Evolutionary conservation across 352 stramenopile species (phyloP).

Genomic region (Phytophthora macrochlamydospora): DNA sequence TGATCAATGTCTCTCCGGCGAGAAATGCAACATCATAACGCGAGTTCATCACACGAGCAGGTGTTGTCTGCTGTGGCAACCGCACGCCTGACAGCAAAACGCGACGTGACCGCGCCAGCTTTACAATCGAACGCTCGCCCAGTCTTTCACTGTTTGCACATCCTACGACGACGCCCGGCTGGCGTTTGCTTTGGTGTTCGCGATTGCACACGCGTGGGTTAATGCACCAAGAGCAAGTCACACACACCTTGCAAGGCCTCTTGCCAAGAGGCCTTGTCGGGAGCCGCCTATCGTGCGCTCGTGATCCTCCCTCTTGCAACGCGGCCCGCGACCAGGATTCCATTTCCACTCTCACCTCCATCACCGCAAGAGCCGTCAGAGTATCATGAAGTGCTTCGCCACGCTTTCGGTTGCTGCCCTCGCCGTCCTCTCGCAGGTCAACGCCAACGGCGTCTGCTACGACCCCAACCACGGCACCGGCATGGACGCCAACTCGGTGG

Average conservation of each 20-base stretch:
- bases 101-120: background rate
- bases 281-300: conserved; percentile 10
- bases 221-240: background rate
- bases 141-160: conserved; percentile 9
- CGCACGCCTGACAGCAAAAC: background rate
- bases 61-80: background rate
- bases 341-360: conserved; percentile 25
- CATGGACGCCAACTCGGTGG: conserved; percentile 40
- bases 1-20: no score
- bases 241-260: background rate
- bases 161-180: conserved; percentile 12
- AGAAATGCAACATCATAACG: no score
- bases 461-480: conserved; percentile 42
- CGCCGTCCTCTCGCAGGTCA: conserved; percentile 34
- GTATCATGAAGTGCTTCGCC: conserved; percentile 41
- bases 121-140: conserved; percentile 25
- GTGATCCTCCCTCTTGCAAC: conserved; percentile 6
- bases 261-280: background rate
- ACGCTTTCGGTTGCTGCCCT: conserved; percentile 35
- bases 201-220: conserved; percentile 2
- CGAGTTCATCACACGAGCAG: no score
- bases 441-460: conserved; percentile 66
- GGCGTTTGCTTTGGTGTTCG: conserved; percentile 32
- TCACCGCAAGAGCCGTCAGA: conserved; percentile 15
- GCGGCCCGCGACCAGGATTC: background rate